Conservation (phyloP, 2,329 filamentous ascomycete species). For the Diaporthe caulivora region DNA sequence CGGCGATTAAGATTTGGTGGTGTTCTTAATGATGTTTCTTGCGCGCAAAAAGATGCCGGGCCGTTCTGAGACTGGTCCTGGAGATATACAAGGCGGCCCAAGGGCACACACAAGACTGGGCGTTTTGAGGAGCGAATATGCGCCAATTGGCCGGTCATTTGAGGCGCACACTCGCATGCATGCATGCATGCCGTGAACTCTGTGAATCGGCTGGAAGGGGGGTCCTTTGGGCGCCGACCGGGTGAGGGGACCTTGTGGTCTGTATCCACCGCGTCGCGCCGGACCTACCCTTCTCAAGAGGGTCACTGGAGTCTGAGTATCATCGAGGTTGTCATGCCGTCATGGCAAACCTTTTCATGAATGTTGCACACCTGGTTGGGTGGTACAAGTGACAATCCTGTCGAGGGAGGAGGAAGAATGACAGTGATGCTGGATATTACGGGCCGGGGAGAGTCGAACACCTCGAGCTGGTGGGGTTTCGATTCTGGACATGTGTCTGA, state of each 20-base stretch:
- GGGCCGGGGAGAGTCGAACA: neutral
- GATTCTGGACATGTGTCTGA: neutral
- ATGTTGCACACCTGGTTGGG: neutral
- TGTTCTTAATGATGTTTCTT: neutral
- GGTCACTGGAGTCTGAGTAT: neutral
- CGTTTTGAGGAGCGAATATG: constrained; percentile 17
- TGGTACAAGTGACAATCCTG: neutral
- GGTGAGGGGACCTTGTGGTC: neutral
- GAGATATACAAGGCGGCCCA: constrained; percentile 5
- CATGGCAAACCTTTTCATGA: neutral
- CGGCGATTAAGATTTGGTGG: neutral
- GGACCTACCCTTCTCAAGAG: neutral
- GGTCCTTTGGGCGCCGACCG: neutral
- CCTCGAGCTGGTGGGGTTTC: neutral
- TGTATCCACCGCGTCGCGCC: neutral
- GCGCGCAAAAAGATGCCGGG: constrained; percentile 6
- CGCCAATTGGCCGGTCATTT: constrained; percentile 26
- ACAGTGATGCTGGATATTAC: neutral
- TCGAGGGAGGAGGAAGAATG: neutral
- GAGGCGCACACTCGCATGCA: constrained; percentile 4
- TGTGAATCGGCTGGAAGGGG: neutral
- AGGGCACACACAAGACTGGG: constrained; percentile 16
- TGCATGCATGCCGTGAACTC: neutral
- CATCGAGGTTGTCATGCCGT: neutral
- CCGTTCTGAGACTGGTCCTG: constrained; percentile 27